phyloP scores from a whole-genome alignment of 805 yeast genomes.

The Citeromyces nyonsensis region DNA sequence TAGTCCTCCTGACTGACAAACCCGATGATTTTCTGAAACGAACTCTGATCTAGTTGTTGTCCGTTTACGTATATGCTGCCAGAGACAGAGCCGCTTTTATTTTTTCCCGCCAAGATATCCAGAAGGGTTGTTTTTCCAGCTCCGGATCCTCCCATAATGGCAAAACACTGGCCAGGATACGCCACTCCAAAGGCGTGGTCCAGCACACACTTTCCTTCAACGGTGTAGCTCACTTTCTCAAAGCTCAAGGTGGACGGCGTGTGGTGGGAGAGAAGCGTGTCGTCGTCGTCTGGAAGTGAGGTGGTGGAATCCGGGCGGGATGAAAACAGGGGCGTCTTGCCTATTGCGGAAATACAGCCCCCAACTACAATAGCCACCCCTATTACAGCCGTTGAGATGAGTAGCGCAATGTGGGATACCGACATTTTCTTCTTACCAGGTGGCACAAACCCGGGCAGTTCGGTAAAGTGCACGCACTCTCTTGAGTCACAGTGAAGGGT shows the following conservation, averaged over 20 bases:
- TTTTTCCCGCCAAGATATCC: constrained; percentile 82
- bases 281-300: constrained; percentile 15
- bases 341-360: constrained; percentile 29
- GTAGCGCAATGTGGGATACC: constrained; percentile 28
- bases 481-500: constrained; percentile 71
- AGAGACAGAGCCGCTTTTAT: constrained; percentile 53
- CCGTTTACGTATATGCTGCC: constrained; percentile 79
- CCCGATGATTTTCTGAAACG: constrained; percentile 60
- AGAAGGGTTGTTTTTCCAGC: constrained; percentile 94
- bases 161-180: constrained; percentile 78
- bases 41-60: constrained; percentile 16
- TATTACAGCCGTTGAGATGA: constrained; percentile 17
- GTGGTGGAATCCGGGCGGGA: constrained; percentile 5
- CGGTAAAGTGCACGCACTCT: constrained; percentile 85
- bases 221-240: constrained; percentile 49
- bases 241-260: constrained; percentile 65
- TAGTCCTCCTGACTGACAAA: constrained; percentile 95
- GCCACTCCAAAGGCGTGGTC: constrained; percentile 59
- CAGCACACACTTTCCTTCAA: constrained; percentile 39
- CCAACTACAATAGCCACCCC: constrained; percentile 25
- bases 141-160: constrained; percentile 98
- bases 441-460: constrained; percentile 75
- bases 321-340: constrained; percentile 46
- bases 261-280: constrained; percentile 27
- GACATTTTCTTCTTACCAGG: constrained; percentile 39